Conservation (phyloP, 192 early-diverging fungal genomes). For the Coemansia javaensis region DNA sequence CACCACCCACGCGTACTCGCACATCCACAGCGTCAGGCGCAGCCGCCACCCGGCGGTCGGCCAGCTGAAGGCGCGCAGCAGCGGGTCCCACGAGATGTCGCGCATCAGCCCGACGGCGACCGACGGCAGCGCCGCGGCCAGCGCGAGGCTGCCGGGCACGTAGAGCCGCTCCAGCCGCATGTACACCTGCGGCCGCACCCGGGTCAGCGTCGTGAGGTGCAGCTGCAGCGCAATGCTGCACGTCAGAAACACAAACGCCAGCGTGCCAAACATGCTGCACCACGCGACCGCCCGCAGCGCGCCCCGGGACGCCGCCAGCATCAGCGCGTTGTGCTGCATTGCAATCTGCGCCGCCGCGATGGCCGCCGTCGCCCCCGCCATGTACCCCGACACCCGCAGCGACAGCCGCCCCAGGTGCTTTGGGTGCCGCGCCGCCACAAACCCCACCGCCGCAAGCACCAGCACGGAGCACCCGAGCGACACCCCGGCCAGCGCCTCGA, state of each 20-base stretch:
- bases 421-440: constrained; percentile 10
- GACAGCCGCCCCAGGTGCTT: constrained; percentile 31
- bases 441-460: constrained; percentile 6
- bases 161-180: constrained; percentile 36
- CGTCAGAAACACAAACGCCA: constrained; percentile 31
- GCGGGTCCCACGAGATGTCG: constrained; percentile 29
- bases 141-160: constrained; percentile 7
- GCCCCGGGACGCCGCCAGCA: constrained; percentile 12
- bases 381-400: constrained; percentile 27
- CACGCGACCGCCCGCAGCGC: constrained; percentile 31
- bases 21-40: constrained; percentile 32
- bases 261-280: constrained; percentile 24
- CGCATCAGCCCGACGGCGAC: constrained; percentile 25
- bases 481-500: constrained; percentile 21
- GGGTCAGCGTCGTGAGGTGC: constrained; percentile 44
- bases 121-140: constrained; percentile 20
- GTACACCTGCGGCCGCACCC: constrained; percentile 19
- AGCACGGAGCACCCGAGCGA: constrained; percentile 20
- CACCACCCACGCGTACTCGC: constrained; percentile 32
- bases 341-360: constrained; percentile 16
- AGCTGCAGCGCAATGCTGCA: constrained; percentile 29
- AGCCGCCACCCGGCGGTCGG: constrained; percentile 6
- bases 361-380: constrained; percentile 17
- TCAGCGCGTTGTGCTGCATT: constrained; percentile 25
- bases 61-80: constrained; percentile 39